Percentiles rank a stretch among this genome's conserved stretches.
phyloP scores from a whole-genome alignment of 1,284 basidiomycete genomes.

The Fomitopsis palustris region DNA sequence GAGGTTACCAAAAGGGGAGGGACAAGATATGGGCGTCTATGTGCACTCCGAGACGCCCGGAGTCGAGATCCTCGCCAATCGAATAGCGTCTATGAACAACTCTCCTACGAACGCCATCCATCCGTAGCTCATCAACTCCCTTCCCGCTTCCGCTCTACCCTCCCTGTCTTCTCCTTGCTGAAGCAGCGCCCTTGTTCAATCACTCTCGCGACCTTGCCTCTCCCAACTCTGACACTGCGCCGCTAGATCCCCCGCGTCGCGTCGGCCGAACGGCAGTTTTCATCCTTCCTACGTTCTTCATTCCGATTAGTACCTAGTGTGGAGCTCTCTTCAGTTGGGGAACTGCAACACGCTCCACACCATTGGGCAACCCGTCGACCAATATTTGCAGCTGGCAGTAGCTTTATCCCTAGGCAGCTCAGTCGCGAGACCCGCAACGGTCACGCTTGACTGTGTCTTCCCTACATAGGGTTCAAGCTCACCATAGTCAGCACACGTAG shows the following conservation, averaged over 20 bases:
- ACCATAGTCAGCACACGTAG: background rate
- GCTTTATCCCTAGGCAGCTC: background rate
- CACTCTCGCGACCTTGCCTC: background rate
- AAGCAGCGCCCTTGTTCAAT: background rate
- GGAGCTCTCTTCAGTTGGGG: background rate
- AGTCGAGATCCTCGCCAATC: background rate
- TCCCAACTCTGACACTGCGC: background rate
- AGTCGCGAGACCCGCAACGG: background rate
- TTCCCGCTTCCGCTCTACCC: background rate
- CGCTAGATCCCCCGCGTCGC: background rate
- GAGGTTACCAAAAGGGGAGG: background rate
- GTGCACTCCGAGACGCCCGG: background rate
- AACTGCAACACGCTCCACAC: background rate
- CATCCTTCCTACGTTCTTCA: background rate
- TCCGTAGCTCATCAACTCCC: background rate
- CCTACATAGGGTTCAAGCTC: background rate
- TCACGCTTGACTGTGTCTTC: background rate
- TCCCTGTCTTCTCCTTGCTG: background rate
- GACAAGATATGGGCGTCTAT: background rate
- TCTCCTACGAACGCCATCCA: background rate
- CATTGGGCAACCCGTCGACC: background rate
- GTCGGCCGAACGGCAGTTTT: conserved; percentile 1
- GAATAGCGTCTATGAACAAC: background rate
- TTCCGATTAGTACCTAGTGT: background rate
- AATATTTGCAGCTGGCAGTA: background rate